Conservation (phyloP, 441 rosid species). For the Kokia cookei region DNA sequence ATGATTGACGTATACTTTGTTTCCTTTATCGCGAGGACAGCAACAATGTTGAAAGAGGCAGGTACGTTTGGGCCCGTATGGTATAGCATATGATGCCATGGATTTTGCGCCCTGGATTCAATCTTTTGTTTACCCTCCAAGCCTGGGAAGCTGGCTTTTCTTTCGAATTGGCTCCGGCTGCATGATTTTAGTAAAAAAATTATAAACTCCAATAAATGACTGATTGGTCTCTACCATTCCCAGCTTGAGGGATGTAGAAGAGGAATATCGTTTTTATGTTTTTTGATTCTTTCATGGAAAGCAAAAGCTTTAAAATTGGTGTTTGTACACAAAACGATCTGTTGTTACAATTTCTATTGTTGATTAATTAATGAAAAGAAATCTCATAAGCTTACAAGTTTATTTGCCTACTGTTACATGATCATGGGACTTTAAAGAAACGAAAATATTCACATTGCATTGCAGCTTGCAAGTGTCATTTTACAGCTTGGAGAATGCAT, state of each 20-base stretch:
- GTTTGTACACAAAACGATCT: slow-evolving; percentile 10
- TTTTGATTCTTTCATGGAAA: slow-evolving; percentile 30
- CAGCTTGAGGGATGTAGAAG: slow-evolving; percentile 20
- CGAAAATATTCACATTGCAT: not conserved
- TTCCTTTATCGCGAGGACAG: slow-evolving; percentile 7
- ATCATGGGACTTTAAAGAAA: not conserved
- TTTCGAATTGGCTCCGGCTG: slow-evolving; percentile 35
- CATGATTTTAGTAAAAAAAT: slow-evolving; percentile 27
- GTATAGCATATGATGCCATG: slow-evolving; percentile 12
- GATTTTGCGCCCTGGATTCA: slow-evolving; percentile 22
- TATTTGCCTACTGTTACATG: not conserved
- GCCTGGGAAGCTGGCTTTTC: slow-evolving; percentile 19
- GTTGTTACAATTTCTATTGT: slow-evolving; percentile 33
- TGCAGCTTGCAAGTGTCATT: slow-evolving; percentile 3
- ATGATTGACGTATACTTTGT: slow-evolving; percentile 2
- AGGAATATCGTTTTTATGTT: slow-evolving; percentile 20
- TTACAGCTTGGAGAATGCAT: slow-evolving; percentile 18
- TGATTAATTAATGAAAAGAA: slow-evolving; percentile 38
- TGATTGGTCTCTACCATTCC: slow-evolving; percentile 27
- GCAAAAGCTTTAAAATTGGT: slow-evolving; percentile 22
- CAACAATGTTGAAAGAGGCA: slow-evolving; percentile 9
- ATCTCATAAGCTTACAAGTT: not conserved
- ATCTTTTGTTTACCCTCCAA: slow-evolving; percentile 19
- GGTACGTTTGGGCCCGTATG: slow-evolving; percentile 5
- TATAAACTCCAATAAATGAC: slow-evolving; percentile 29